Conservation (phyloP, 139 green algal genomes). For the Asterochloris erici region DNA sequence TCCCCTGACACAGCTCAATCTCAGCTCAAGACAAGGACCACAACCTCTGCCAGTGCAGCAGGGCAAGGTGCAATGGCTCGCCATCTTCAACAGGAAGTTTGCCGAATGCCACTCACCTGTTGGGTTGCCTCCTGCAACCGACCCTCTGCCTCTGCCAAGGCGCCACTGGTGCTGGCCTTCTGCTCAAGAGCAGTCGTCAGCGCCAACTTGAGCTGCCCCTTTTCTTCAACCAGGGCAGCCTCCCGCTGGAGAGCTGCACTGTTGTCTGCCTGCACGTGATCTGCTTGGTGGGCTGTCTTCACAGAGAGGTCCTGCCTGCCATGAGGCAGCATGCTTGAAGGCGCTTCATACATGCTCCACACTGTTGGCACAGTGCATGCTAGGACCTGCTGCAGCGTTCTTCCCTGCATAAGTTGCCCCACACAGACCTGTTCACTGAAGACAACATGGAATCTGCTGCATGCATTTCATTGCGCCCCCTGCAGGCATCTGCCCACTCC, state of each 20-base stretch:
- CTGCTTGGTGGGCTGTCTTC: no score
- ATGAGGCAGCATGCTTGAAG: no score
- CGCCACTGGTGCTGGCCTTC: not conserved
- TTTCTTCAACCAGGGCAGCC: slow-evolving; percentile 34
- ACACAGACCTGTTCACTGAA: not conserved
- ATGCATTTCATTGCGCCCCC: not conserved
- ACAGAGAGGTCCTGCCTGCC: no score
- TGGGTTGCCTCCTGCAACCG: not conserved
- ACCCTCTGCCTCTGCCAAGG: not conserved
- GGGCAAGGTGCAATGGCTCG: no score
- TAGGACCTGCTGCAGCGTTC: not conserved
- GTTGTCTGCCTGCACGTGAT: slow-evolving; percentile 7
- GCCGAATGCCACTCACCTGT: not conserved
- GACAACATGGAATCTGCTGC: not conserved
- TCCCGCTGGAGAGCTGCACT: slow-evolving; percentile 23
- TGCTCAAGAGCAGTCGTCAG: slow-evolving; percentile 30
- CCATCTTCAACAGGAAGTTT: no score
- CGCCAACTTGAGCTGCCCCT: slow-evolving; percentile 48
- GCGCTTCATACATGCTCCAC: no score
- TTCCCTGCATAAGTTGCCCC: not conserved
- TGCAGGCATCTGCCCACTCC: no score
- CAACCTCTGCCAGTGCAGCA: not conserved
- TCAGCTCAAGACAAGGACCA: not conserved
- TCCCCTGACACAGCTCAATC: not conserved
- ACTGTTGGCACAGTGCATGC: no score